Conservation (phyloP, 2,329 filamentous ascomycete genomes). For the Colletotrichum kahawae region DNA sequence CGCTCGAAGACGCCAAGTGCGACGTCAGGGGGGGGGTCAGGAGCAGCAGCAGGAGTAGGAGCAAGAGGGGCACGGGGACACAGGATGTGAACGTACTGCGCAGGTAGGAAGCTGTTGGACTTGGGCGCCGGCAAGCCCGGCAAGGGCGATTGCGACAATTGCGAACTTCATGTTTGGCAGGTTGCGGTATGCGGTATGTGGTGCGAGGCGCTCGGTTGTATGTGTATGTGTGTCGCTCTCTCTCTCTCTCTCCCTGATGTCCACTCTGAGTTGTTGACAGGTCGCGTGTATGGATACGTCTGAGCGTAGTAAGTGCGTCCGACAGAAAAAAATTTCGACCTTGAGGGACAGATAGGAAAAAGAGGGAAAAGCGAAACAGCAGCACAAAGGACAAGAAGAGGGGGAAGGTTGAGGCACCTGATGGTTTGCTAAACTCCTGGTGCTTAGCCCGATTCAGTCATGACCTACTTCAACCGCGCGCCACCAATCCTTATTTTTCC, state of each 20-base stretch:
- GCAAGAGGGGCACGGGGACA: background rate
- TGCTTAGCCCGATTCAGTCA: background rate
- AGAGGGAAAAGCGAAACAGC: background rate
- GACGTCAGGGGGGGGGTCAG: background rate
- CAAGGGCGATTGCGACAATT: constrained; percentile 31
- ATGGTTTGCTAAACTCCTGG: background rate
- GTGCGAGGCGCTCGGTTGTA: background rate
- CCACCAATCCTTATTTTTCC: background rate
- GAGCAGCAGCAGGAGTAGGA: background rate
- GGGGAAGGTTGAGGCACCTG: background rate
- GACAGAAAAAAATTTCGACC: background rate
- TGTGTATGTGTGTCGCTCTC: background rate
- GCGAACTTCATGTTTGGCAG: constrained; percentile 39
- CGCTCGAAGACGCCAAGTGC: background rate
- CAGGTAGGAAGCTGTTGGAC: constrained; percentile 37
- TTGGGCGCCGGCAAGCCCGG: constrained; percentile 39
- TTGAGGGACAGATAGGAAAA: background rate
- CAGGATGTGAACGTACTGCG: constrained; percentile 37
- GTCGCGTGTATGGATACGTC: background rate
- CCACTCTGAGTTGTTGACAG: background rate
- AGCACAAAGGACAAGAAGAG: background rate
- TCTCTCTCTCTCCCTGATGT: background rate
- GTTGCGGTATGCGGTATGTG: constrained; percentile 11
- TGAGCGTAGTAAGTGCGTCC: background rate
- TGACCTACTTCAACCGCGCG: background rate